These are phyloP conservation scores for Aspergillus ochraceus DNA, from an alignment of 2,329 filamentous ascomycete genomes.

Conservation along the genomic window DNA sequence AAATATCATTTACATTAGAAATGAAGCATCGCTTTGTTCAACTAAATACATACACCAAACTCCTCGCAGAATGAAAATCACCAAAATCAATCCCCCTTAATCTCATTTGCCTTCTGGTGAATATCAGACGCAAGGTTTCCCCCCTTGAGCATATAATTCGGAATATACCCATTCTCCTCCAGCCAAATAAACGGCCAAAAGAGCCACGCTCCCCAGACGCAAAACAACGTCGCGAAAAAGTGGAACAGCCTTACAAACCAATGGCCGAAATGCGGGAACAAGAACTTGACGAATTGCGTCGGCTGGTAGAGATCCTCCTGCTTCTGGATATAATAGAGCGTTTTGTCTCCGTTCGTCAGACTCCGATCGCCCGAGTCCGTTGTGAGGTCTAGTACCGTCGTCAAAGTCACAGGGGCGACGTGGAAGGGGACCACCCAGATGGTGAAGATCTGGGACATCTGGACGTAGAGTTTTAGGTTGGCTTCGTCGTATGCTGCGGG, in stretches of 20 bases:
- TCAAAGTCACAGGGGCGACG: conserved; percentile 65
- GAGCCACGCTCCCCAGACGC: conserved; percentile 58
- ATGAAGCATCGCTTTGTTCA: no score
- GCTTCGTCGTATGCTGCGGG: conserved; percentile 65
- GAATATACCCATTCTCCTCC: conserved; percentile 43
- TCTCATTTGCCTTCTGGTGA: conserved; percentile 23
- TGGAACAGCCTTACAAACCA: conserved; percentile 63
- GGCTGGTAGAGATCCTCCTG: conserved; percentile 84
- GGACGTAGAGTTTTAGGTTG: conserved; percentile 69
- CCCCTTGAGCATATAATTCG: conserved; percentile 20
- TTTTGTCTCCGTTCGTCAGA: conserved; percentile 23
- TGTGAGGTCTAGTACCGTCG: conserved; percentile 65
- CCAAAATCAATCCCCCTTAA: neutral
- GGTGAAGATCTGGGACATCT: conserved; percentile 71
- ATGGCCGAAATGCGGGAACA: conserved; percentile 61
- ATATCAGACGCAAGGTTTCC: conserved; percentile 28
- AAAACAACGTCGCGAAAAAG: conserved; percentile 63
- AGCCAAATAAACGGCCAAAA: conserved; percentile 53
- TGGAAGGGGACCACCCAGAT: conserved; percentile 78
- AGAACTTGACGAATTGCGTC: conserved; percentile 72
- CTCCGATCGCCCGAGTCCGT: conserved; percentile 38
- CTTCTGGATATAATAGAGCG: conserved; percentile 67
- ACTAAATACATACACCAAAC: no score
- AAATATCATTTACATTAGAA: no score
- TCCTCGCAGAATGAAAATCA: neutral